A percentile compares a stretch with the other conserved stretches of the same genome.
Conservation (phyloP, 2,329 filamentous ascomycete species). For the Colletotrichum godetiae region DNA sequence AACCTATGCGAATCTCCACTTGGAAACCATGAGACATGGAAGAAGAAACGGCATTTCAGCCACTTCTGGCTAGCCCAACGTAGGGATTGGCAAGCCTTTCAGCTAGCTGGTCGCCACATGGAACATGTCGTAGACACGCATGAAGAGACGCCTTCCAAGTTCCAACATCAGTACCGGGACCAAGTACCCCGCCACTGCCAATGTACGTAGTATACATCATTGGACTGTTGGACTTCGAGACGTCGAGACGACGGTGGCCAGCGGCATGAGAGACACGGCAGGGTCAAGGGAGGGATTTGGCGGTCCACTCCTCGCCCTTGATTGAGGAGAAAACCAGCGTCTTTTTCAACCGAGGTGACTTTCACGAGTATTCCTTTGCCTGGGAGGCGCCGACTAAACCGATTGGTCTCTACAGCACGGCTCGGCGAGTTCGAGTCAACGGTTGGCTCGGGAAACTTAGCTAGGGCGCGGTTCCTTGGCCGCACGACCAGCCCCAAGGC, state of each 20-base stretch:
- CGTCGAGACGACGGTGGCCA: neutral
- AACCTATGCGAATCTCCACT: neutral
- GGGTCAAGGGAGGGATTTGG: constrained; percentile 15
- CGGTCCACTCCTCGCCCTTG: neutral
- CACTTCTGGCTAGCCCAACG: constrained; percentile 4
- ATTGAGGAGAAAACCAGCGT: neutral
- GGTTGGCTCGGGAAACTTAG: constrained; percentile 20
- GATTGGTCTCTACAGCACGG: constrained; percentile 14
- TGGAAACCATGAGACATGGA: constrained; percentile 3
- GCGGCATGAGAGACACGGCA: constrained; percentile 16
- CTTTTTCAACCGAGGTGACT: constrained; percentile 14
- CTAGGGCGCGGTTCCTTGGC: constrained; percentile 3
- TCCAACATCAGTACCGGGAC: neutral
- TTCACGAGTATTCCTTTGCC: neutral
- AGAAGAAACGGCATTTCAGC: constrained; percentile 28
- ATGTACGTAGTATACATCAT: neutral
- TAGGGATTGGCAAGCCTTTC: constrained; percentile 13
- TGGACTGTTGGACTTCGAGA: neutral
- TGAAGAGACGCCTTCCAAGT: neutral
- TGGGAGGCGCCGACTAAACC: constrained; percentile 9
- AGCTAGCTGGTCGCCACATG: constrained; percentile 13
- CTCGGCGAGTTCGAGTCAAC: constrained; percentile 10
- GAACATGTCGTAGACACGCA: constrained; percentile 31
- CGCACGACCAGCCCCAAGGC: neutral
- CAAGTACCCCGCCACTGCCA: neutral